These are phyloP conservation scores for Phytophthora megakarya DNA, from an alignment of 352 stramenopile genomes.

Conservation along the genomic window DNA sequence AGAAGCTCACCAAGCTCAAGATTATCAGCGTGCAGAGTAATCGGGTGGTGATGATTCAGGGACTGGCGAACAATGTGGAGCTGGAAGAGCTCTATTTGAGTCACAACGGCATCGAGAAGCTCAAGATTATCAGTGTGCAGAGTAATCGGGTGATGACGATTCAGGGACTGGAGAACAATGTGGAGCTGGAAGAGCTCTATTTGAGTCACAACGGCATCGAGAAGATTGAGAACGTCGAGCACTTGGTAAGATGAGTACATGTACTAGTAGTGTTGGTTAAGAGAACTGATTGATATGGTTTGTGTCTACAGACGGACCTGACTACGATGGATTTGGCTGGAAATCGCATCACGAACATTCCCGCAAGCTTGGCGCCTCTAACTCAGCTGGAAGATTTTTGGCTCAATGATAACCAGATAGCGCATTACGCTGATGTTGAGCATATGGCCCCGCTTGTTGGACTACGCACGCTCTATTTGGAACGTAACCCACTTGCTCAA, in stretches of 20 bases:
- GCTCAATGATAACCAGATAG: slow-evolving; percentile 76
- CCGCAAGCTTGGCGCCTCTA: slow-evolving; percentile 44
- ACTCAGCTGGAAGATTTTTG: slow-evolving; percentile 73
- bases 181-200: slow-evolving; percentile 96
- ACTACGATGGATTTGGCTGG: slow-evolving; percentile 78
- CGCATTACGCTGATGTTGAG: slow-evolving; percentile 66
- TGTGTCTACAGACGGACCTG: slow-evolving; percentile 50
- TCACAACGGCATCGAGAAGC: slow-evolving; percentile 96
- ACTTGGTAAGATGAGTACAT: slow-evolving; percentile 61
- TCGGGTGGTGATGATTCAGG: slow-evolving; percentile 92
- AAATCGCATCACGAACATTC: slow-evolving; percentile 82
- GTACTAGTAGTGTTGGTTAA: not conserved
- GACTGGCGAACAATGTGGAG: slow-evolving; percentile 81
- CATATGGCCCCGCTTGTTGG: slow-evolving; percentile 72
- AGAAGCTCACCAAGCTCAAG: slow-evolving; percentile 88
- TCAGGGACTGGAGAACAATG: slow-evolving; percentile 88
- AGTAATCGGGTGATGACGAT: slow-evolving; percentile 96
- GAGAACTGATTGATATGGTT: not conserved
- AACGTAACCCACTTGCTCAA: slow-evolving; percentile 94
- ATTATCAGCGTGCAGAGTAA: slow-evolving; percentile 95
- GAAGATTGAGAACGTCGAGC: slow-evolving; percentile 70
- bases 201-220: slow-evolving; percentile 97
- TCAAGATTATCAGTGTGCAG: slow-evolving; percentile 91
- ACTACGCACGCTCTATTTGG: slow-evolving; percentile 95
- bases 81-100: slow-evolving; percentile 98